Evolutionary conservation across 306 rosid species (phyloP).

Genomic region (Trifolium subterraneum): DNA sequence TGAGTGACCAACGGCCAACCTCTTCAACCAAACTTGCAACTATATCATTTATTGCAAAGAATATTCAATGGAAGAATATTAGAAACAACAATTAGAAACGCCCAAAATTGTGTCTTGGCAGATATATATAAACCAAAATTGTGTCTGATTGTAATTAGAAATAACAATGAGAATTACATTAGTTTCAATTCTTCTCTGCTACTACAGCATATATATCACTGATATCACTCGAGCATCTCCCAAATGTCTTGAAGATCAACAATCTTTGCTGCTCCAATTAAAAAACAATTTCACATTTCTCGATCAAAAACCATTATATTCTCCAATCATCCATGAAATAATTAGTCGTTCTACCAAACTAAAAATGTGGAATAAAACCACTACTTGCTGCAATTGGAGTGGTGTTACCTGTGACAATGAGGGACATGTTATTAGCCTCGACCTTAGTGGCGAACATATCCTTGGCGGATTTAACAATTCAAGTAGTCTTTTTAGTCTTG

Average conservation of each 20-base stretch:
- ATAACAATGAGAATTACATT: background rate
- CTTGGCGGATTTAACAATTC: background rate
- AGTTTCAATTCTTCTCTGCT: background rate
- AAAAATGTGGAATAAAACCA: background rate
- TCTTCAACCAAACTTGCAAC: too few species aligned
- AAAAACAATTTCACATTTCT: conserved; percentile 29
- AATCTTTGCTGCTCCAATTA: conserved; percentile 38
- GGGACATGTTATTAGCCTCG: conserved; percentile 36
- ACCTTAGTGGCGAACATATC: conserved; percentile 28
- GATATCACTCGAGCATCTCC: background rate
- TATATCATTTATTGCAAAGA: too few species aligned
- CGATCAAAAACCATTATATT: fast-evolving
- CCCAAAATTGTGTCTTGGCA: too few species aligned
- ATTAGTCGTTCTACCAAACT: conserved; percentile 31
- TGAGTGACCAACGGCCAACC: too few species aligned
- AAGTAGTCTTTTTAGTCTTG: background rate
- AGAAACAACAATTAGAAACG: too few species aligned
- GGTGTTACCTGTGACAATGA: conserved; percentile 48
- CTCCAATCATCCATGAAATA: too few species aligned
- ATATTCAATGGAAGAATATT: too few species aligned
- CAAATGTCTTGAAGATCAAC: conserved; percentile 44
- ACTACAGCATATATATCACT: background rate
- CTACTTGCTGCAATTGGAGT: conserved; percentile 46
- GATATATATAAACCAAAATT: too few species aligned
- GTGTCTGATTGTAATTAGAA: background rate